Conservation (phyloP, 768 basidiomycete genomes). For the Mrakia gelida region DNA sequence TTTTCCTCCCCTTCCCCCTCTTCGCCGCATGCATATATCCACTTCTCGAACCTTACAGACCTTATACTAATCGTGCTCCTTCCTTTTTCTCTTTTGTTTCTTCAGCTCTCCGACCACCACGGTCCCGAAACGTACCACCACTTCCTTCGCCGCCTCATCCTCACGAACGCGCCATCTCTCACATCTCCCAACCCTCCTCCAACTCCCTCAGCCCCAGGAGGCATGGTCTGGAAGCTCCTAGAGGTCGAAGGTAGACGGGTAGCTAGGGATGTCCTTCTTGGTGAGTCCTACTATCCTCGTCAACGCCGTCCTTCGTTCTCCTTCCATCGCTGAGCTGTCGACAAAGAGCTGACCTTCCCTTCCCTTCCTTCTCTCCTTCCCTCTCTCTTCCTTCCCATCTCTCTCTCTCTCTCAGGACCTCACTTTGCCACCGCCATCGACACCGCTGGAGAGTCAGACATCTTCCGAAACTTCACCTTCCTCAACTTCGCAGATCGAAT, state of each 20-base stretch:
- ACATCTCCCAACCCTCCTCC: slow-evolving; percentile 53
- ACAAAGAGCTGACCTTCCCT: slow-evolving; percentile 28
- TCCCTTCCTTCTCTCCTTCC: slow-evolving; percentile 7
- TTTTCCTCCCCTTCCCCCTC: slow-evolving; percentile 1
- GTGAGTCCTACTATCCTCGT: slow-evolving; percentile 39
- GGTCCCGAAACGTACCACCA: slow-evolving; percentile 95
- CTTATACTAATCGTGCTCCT: not conserved
- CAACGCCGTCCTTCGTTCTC: slow-evolving; percentile 36
- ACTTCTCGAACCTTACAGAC: too few relatives aligned
- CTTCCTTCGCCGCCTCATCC: slow-evolving; percentile 92
- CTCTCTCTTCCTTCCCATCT: not conserved
- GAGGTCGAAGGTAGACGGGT: slow-evolving; percentile 42
- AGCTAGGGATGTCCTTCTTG: slow-evolving; percentile 41
- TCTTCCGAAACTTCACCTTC: slow-evolving; percentile 27
- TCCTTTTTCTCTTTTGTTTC: slow-evolving; percentile 7
- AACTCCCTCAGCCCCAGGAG: slow-evolving; percentile 51
- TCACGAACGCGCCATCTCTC: slow-evolving; percentile 60
- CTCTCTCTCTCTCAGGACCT: not conserved
- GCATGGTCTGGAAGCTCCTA: slow-evolving; percentile 44
- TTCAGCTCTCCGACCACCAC: slow-evolving; percentile 91
- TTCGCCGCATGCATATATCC: slow-evolving; percentile 26
- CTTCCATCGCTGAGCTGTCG: slow-evolving; percentile 34
- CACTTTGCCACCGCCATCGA: slow-evolving; percentile 32
- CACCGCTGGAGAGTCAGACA: slow-evolving; percentile 19
- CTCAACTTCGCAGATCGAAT: slow-evolving; percentile 23